Conservation (phyloP, 176 grass and related monocot genomes). For the Avena eriantha region DNA sequence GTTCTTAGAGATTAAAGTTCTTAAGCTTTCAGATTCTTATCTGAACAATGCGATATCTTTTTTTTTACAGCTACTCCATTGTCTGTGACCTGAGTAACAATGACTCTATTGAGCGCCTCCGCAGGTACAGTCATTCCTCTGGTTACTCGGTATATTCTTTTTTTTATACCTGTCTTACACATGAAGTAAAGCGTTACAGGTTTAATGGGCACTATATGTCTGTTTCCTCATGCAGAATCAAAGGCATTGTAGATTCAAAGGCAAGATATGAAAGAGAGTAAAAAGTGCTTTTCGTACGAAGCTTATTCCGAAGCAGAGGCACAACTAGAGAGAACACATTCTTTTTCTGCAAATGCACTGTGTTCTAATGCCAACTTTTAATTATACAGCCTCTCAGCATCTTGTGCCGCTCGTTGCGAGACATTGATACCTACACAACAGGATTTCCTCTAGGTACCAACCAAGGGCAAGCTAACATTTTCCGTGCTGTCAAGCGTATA, state of each 20-base stretch:
- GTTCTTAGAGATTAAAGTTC: neutral
- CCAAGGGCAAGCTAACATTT: slow-evolving; percentile 78
- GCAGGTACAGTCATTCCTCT: slow-evolving; percentile 56
- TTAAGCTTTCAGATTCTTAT: neutral
- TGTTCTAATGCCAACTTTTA: slow-evolving; percentile 39
- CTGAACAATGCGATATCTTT: neutral
- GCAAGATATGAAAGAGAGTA: slow-evolving; percentile 46
- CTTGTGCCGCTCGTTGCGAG: slow-evolving; percentile 69
- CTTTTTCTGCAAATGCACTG: neutral
- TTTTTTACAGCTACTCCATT: slow-evolving; percentile 76
- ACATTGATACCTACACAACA: slow-evolving; percentile 89
- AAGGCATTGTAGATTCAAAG: slow-evolving; percentile 85
- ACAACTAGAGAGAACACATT: neutral
- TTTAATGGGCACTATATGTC: slow-evolving; percentile 22
- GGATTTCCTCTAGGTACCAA: slow-evolving; percentile 88
- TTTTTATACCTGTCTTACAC: neutral
- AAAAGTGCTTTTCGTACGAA: slow-evolving; percentile 27
- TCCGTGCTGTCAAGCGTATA: slow-evolving; percentile 76
- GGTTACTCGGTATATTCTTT: slow-evolving; percentile 14
- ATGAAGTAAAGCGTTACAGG: neutral
- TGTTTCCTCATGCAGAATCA: slow-evolving; percentile 66
- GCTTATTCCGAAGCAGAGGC: slow-evolving; percentile 10
- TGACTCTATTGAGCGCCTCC: slow-evolving; percentile 80
- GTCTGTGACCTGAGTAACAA: slow-evolving; percentile 51
- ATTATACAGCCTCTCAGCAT: slow-evolving; percentile 86